Base-by-base conservation (phyloP, 345 rosid species). In the Salix caprea region DNA sequence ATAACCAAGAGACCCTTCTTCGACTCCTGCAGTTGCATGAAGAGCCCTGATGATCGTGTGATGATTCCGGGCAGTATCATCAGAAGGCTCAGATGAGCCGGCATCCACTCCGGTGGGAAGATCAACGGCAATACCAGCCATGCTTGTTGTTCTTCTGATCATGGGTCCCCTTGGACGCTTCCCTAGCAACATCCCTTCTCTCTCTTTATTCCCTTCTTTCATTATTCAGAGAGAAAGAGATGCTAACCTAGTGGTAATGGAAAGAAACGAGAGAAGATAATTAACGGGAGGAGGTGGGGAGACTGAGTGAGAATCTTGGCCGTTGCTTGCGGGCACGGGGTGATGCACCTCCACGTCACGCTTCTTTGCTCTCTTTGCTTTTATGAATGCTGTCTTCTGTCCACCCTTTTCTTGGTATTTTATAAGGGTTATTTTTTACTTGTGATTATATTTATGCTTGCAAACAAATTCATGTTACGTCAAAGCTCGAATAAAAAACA, bases 111-210 rank as follows among this genome's bases (percentile, higher is more conserved):
- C 19, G 71, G 18, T 79, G 10, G 65, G 74, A 50, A 72, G 73
- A 76, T 87, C 91, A 46, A 77, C 73, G 81, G 86, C 76, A 84
- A 90, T 85, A 68, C 87, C 87, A 8, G 79, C 79, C 96, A 90
- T 85, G 87, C 97, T 93, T 24, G 93, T 83, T 14, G 97, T 91
- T 76, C 96, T 86, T 82, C 80, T 86, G 36, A 34, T 34, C 58
- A 93, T 89, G 44, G 87, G 78, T 66, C 84, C 86, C n/a, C 92
- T 87, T 73, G 89, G 88, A 30, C 91, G 88, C 81, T 91, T 93
- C 32, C 93, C 96, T 0, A 87, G 85, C 39, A 87, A 83, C 97
- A 93, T 90, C 56, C 3, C 84, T 15, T 36, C 14, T 69, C 5
- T 79, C 18, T 65, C 37, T 73, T 60, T 71, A 24, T 14, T 50